A percentile compares a stretch with the other conserved stretches of the same genome.
Evolutionary conservation across 2,329 filamentous ascomycete genomes (phyloP).

Genomic region (Ophiostoma quercus): DNA sequence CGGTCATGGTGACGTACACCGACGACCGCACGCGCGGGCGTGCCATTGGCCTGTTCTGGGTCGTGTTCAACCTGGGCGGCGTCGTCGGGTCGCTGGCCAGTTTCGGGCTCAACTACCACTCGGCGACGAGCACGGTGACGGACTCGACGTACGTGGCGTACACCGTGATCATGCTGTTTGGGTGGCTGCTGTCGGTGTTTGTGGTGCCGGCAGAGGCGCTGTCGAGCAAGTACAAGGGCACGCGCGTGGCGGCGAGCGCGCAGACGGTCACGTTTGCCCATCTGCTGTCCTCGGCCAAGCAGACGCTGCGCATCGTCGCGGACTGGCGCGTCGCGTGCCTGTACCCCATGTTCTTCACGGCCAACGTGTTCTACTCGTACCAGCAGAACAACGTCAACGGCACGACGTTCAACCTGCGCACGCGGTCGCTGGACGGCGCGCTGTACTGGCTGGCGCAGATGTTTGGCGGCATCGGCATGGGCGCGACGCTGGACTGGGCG

Average conservation of each 20-base stretch:
- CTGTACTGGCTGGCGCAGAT: conserved; percentile 55
- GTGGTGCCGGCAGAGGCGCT: conserved; percentile 45
- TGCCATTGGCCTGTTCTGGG: conserved; percentile 89
- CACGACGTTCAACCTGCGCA: conserved; percentile 50
- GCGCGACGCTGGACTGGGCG: conserved; percentile 42
- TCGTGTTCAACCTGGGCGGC: conserved; percentile 87
- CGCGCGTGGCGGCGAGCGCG: conserved; percentile 13
- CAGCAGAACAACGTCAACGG: conserved; percentile 54
- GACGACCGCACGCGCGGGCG: conserved; percentile 74
- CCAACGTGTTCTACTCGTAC: conserved; percentile 57
- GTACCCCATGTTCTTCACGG: conserved; percentile 75
- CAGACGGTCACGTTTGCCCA: conserved; percentile 30
- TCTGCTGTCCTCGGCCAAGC: conserved; percentile 37
- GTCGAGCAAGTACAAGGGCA: conserved; percentile 20
- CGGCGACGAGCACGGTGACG: conserved; percentile 23
- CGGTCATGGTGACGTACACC: conserved; percentile 87
- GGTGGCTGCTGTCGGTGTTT: conserved; percentile 55
- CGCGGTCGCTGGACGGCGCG: conserved; percentile 50
- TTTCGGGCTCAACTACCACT: conserved; percentile 55
- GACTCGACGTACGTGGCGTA: conserved; percentile 28
- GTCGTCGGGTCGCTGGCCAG: conserved; percentile 77
- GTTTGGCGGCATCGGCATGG: conserved; percentile 47
- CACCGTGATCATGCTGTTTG: conserved; percentile 26
- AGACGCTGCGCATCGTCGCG: conserved; percentile 36
- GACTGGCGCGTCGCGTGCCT: conserved; percentile 48